Conservation (phyloP, 768 basidiomycete genomes). For the Rhizopogon vesiculosus region DNA sequence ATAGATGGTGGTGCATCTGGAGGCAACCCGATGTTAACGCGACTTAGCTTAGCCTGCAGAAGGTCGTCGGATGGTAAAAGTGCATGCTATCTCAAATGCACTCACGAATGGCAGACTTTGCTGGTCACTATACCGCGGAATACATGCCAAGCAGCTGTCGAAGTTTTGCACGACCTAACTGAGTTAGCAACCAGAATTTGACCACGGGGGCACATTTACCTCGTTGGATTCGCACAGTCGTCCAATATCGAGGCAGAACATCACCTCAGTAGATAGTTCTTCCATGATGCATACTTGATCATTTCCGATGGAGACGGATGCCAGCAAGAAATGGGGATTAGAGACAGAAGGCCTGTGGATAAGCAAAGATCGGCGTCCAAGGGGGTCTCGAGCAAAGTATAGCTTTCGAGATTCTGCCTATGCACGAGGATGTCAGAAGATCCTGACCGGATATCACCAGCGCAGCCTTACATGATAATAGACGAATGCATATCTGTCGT, state of each 20-base stretch:
- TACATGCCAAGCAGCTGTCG: slow-evolving; percentile 10
- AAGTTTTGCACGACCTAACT: slow-evolving; percentile 19
- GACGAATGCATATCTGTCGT: slow-evolving; percentile 69
- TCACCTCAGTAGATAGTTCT: slow-evolving; percentile 55
- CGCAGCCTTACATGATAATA: slow-evolving; percentile 62
- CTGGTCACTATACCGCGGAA: slow-evolving; percentile 15
- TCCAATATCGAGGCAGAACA: slow-evolving; percentile 51
- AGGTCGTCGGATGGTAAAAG: background rate
- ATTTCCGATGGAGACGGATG: slow-evolving; percentile 59
- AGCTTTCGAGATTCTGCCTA: slow-evolving; percentile 44
- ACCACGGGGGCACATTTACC: slow-evolving; percentile 16
- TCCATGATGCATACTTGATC: slow-evolving; percentile 45
- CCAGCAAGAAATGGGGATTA: slow-evolving; percentile 53
- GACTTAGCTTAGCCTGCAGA: slow-evolving; percentile 37
- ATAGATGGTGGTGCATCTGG: slow-evolving; percentile 33
- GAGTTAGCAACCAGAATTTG: slow-evolving; percentile 3
- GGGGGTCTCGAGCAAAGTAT: slow-evolving; percentile 77
- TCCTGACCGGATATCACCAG: background rate
- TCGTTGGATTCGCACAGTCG: slow-evolving; percentile 14
- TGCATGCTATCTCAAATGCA: background rate
- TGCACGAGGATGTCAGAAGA: slow-evolving; percentile 1
- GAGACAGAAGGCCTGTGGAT: slow-evolving; percentile 50
- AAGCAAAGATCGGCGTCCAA: slow-evolving; percentile 83
- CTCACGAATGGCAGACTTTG: slow-evolving; percentile 19
- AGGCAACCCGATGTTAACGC: slow-evolving; percentile 47